Conservation (phyloP, 306 rosid genomes). For the Hippophae rhamnoides region DNA sequence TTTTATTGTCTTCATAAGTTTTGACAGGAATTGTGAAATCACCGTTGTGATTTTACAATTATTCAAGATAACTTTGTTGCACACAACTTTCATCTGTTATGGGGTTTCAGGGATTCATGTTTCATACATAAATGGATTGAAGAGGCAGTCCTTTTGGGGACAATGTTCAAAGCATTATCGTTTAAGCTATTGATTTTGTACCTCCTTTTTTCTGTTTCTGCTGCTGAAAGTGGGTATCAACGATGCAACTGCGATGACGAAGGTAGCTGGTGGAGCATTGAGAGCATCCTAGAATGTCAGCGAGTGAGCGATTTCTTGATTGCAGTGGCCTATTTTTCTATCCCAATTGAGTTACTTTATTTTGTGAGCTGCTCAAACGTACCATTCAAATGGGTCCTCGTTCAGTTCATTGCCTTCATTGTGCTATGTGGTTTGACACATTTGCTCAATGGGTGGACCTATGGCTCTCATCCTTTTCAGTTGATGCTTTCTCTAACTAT, state of each 20-base stretch:
- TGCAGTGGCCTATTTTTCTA: constrained; percentile 96
- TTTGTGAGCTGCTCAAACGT: constrained; percentile 94
- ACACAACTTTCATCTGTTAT: neutral
- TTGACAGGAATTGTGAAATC: constrained; percentile 45
- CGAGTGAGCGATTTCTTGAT: constrained; percentile 94
- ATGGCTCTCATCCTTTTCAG: constrained; percentile 93
- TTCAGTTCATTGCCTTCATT: constrained; percentile 87
- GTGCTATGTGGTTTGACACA: constrained; percentile 95
- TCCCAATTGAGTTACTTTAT: constrained; percentile 88
- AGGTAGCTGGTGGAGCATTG: constrained; percentile 75
- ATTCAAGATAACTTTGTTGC: constrained; percentile 6
- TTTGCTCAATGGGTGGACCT: constrained; percentile 96
- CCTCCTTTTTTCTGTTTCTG: constrained; percentile 44
- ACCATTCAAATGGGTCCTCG: constrained; percentile 98
- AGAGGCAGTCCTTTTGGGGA: constrained; percentile 29
- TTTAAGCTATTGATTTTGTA: constrained; percentile 50
- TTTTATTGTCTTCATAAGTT: constrained; percentile 1
- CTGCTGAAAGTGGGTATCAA: constrained; percentile 46
- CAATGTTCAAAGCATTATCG: constrained; percentile 79
- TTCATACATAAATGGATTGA: constrained; percentile 58
- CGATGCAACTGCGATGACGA: constrained; percentile 97
- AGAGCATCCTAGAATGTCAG: constrained; percentile 85
- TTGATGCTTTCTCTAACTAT: constrained; percentile 91
- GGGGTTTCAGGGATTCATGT: constrained; percentile 20
- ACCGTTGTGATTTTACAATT: constrained; percentile 17